These are phyloP conservation scores for Bimuria novae-zelandiae DNA, from an alignment of 2,329 filamentous ascomycete genomes.

Conservation along the genomic window DNA sequence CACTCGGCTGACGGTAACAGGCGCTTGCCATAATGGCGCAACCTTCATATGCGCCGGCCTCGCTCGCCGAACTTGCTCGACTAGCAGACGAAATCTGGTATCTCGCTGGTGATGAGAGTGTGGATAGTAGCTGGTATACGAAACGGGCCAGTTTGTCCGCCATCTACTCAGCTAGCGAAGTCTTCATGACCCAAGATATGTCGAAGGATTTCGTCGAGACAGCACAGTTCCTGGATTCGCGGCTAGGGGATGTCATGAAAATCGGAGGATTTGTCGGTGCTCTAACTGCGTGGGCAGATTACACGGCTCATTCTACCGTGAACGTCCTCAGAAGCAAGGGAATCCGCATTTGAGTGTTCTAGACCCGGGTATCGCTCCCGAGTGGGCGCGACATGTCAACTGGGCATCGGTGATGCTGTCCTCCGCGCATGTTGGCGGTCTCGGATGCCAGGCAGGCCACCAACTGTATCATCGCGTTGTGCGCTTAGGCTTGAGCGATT, in stretches of 20 bases:
- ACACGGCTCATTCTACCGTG: conserved; percentile 74
- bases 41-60: conserved; percentile 74
- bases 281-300: conserved; percentile 78
- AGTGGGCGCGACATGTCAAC: neutral
- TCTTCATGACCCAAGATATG: conserved; percentile 92
- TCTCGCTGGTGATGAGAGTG: conserved; percentile 77
- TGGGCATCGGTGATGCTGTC: conserved; percentile 2
- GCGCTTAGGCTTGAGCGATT: neutral
- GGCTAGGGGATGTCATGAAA: conserved; percentile 70
- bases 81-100: conserved; percentile 94
- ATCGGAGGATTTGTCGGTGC: conserved; percentile 66
- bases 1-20: conserved; percentile 49
- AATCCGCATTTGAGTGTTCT: conserved; percentile 66
- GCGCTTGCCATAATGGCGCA: conserved; percentile 91
- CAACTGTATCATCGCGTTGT: too few species aligned
- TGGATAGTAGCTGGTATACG: conserved; percentile 89
- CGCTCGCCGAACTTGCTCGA: conserved; percentile 75
- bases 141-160: conserved; percentile 66
- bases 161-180: conserved; percentile 74
- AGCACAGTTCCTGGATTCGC: conserved; percentile 75
- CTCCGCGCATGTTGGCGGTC: neutral
- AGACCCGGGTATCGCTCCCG: neutral
- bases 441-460: neutral
- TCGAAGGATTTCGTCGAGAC: conserved; percentile 77
- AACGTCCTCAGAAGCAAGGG: conserved; percentile 90